A percentile compares a stretch with the other conserved stretches of the same genome.
Conservation (phyloP, 2,329 filamentous ascomycete genomes). For the Colletotrichum agaves region DNA sequence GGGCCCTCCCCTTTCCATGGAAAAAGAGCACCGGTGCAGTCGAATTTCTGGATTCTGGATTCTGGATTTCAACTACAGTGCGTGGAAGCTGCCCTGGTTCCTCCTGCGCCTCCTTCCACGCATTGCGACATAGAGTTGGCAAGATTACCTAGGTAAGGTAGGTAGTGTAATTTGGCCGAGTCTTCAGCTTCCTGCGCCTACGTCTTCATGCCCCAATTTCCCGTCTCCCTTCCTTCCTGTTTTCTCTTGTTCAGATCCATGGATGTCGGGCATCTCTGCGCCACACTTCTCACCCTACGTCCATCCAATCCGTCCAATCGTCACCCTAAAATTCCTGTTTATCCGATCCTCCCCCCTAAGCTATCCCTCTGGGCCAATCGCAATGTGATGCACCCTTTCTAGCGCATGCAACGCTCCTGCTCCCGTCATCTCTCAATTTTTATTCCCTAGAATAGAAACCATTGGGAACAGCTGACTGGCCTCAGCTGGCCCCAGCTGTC, state of each 20-base stretch:
- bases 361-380: slow-evolving; percentile 10
- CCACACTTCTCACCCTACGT: slow-evolving; percentile 13
- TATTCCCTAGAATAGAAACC: not conserved
- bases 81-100: too few relatives aligned
- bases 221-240: not conserved
- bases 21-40: not conserved
- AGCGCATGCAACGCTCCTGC: slow-evolving; percentile 20
- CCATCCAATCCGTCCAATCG: slow-evolving; percentile 15
- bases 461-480: slow-evolving; percentile 1
- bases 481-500: not conserved
- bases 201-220: not conserved
- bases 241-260: not conserved
- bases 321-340: not conserved
- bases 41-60: not conserved
- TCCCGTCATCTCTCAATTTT: slow-evolving; percentile 12
- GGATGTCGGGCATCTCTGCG: slow-evolving; percentile 1
- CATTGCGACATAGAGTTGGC: slow-evolving; percentile 2
- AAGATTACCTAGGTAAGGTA: slow-evolving; percentile 1
- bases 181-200: slow-evolving; percentile 4
- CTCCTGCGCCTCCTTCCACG: not conserved
- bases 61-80: not conserved
- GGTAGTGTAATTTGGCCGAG: too few relatives aligned
- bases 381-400: not conserved
- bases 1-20: slow-evolving; percentile 11
- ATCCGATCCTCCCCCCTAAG: slow-evolving; percentile 9